Evolutionary conservation across 2,329 filamentous ascomycete genomes (phyloP).

Genomic region (Fusarium armeniacum): DNA sequence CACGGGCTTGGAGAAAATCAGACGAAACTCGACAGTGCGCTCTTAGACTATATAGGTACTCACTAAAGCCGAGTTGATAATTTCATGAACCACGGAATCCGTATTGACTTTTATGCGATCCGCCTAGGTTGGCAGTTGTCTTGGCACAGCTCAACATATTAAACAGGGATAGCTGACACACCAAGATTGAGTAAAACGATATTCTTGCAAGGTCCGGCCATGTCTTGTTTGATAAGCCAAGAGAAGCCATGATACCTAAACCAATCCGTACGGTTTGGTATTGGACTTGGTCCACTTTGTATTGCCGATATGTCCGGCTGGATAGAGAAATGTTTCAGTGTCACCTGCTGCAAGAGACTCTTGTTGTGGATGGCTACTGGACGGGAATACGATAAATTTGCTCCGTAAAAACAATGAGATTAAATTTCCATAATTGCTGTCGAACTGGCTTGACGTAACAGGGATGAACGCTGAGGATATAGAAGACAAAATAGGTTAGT

Average conservation of each 20-base stretch:
- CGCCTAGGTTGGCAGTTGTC: neutral
- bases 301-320: neutral
- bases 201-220: neutral
- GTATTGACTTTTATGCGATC: neutral
- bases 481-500: neutral
- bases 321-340: neutral
- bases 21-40: neutral
- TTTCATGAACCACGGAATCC: neutral
- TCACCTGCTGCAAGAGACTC: neutral
- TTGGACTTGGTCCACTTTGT: neutral
- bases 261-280: neutral
- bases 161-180: neutral
- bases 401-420: neutral
- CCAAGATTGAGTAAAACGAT: neutral
- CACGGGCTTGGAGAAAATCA: neutral
- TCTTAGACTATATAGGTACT: neutral
- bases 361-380: neutral
- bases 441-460: neutral
- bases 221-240: conserved; percentile 1
- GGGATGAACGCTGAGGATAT: neutral
- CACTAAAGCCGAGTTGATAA: neutral
- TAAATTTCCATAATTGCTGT: neutral
- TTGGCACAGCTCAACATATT: neutral
- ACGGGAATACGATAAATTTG: neutral
- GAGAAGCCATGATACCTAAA: neutral